Conservation (phyloP, 2,329 filamentous ascomycete genomes). For the Pestalotiopsis sp. region DNA sequence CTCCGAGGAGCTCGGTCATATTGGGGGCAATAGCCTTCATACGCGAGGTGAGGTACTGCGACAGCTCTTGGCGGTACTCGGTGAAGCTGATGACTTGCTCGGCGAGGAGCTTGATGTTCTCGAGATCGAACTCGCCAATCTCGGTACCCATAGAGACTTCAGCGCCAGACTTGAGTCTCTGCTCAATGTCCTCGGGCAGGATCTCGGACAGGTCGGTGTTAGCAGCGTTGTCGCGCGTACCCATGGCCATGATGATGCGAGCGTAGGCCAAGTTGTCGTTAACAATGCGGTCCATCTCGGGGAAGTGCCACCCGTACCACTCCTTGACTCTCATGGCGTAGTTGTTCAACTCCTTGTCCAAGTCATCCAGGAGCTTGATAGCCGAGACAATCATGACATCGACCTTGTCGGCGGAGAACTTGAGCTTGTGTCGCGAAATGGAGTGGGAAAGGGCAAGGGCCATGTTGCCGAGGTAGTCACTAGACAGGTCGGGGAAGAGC, state of each 20-base stretch:
- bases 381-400: slow-evolving; percentile 99
- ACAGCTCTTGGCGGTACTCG: slow-evolving; percentile 85
- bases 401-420: slow-evolving; percentile 98
- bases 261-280: slow-evolving; percentile 97
- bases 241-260: slow-evolving; percentile 83
- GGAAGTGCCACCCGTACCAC: slow-evolving; percentile 99
- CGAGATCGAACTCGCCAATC: slow-evolving; percentile 87
- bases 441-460: slow-evolving; percentile 95
- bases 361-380: slow-evolving; percentile 87
- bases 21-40: slow-evolving; percentile 98
- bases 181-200: slow-evolving; percentile 92
- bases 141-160: slow-evolving; percentile 99
- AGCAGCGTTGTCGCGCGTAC: slow-evolving; percentile 80
- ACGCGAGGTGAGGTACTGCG: slow-evolving; percentile 83
- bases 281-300: slow-evolving; percentile 93
- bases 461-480: slow-evolving; percentile 90
- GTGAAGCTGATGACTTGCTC: slow-evolving; percentile 92
- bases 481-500: slow-evolving; percentile 83
- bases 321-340: slow-evolving; percentile 99
- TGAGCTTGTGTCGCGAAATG: slow-evolving; percentile 94
- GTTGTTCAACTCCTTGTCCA: slow-evolving; percentile 98
- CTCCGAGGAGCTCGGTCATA: slow-evolving; percentile 87
- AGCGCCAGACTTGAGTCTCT: slow-evolving; percentile 86
- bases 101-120: slow-evolving; percentile 88
- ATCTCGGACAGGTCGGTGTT: slow-evolving; percentile 82